Conservation (phyloP, 805 yeast species). For the Metschnikowia baotianmanensis region DNA sequence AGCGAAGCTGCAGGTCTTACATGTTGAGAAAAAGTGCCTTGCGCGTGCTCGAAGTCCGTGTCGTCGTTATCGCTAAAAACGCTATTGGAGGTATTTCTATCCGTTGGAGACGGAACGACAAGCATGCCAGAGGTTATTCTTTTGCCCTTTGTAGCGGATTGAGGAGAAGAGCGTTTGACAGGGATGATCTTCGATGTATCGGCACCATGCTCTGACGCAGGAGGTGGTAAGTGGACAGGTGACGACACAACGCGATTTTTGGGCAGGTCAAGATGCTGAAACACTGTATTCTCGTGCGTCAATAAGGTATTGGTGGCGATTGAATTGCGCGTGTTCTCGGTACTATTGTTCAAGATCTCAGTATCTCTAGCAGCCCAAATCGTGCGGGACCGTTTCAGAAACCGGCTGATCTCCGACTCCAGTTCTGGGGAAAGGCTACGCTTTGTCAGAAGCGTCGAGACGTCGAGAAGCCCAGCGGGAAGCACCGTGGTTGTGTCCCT, state of each 20-base stretch:
- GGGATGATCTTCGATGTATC: constrained; percentile 25
- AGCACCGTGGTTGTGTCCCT: constrained; percentile 6
- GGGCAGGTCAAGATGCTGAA: not conserved
- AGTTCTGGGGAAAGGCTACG: not conserved
- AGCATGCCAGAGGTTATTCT: constrained; percentile 46
- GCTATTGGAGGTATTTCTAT: not conserved
- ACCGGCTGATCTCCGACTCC: constrained; percentile 4
- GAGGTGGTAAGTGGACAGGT: constrained; percentile 35
- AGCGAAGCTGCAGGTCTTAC: not conserved
- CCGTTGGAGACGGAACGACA: constrained; percentile 24
- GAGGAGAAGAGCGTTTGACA: constrained; percentile 21
- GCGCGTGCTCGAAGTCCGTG: constrained; percentile 6
- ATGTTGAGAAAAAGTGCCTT: constrained; percentile 5
- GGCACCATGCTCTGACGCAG: constrained; percentile 12
- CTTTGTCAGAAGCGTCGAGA: constrained; percentile 4
- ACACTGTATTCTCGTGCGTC: not conserved
- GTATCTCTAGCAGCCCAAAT: constrained; percentile 15
- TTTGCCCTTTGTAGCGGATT: constrained; percentile 14
- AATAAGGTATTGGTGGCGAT: not conserved
- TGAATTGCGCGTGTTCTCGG: not conserved
- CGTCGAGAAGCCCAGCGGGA: constrained; percentile 7
- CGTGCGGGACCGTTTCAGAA: constrained; percentile 14
- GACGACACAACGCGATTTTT: constrained; percentile 6
- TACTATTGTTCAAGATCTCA: not conserved
- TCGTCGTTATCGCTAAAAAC: constrained; percentile 14